Conservation (phyloP, 352 stramenopile genomes). For the Globisporangium canariense region DNA sequence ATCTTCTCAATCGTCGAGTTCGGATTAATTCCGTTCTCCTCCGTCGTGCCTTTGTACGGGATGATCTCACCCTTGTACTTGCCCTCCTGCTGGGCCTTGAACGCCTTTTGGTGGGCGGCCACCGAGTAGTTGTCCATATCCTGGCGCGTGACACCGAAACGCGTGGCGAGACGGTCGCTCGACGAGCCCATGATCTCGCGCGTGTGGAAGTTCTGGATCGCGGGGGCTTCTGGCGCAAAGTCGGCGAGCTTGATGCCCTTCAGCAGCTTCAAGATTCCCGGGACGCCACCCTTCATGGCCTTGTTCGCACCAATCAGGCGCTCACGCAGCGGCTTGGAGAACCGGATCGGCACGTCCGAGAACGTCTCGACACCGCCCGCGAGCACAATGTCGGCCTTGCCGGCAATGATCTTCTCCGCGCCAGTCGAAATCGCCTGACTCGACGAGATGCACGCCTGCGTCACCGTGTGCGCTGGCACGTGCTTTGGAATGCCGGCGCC, state of each 20-base stretch:
- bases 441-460: slow-evolving; percentile 95
- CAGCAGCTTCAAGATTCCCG: slow-evolving; percentile 88
- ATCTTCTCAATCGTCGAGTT: slow-evolving; percentile 95
- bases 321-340: slow-evolving; percentile 86
- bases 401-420: slow-evolving; percentile 95
- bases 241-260: slow-evolving; percentile 93
- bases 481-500: slow-evolving; percentile 93
- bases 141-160: slow-evolving; percentile 93
- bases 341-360: slow-evolving; percentile 96
- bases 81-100: slow-evolving; percentile 93
- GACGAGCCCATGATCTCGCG: slow-evolving; percentile 98
- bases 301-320: slow-evolving; percentile 87
- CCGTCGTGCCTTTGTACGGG: slow-evolving; percentile 92
- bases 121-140: slow-evolving; percentile 98
- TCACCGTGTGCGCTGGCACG: slow-evolving; percentile 96
- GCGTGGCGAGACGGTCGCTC: slow-evolving; percentile 91
- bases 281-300: slow-evolving; percentile 93
- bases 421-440: slow-evolving; percentile 93
- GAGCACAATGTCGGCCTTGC: slow-evolving; percentile 94
- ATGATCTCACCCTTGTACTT: slow-evolving; percentile 92
- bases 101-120: slow-evolving; percentile 91
- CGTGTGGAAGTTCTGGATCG: slow-evolving; percentile 99
- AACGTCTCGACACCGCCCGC: slow-evolving; percentile 97
- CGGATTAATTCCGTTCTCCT: slow-evolving; percentile 97
- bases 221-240: slow-evolving; percentile 91